Evolutionary conservation across 2,329 filamentous ascomycete genomes (phyloP), one percentile per base, ranked within the genome.

Genomic region (Chaetomium strumarium): DNA sequence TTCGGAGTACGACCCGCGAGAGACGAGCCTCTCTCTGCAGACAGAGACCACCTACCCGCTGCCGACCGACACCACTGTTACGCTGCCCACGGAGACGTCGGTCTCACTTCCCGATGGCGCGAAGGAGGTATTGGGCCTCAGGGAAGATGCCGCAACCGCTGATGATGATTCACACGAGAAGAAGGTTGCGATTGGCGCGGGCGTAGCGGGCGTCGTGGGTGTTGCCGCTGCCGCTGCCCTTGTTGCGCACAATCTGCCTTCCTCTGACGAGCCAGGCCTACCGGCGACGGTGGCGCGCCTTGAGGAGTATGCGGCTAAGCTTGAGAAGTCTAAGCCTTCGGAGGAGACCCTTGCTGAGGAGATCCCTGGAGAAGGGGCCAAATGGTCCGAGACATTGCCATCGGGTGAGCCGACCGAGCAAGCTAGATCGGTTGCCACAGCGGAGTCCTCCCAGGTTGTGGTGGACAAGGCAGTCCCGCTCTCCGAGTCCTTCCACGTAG

Each of bases 401-500:
- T 49, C 48, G 41, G 44, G 31, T 13, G 40, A 10, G 12, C 50
- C 51, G 20, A 31, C 43, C 29, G 50, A 55, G n/a, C 53, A 58
- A 12, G 44, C 49, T 49, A 57, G 52, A 31, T 48, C 58, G 14
- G 34, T n/a, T n/a, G n/a, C 46, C 17, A 51, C 59, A 19, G 41
- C 46, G 40, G 58, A 60, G 30, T 46, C 58, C 20, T 60, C 58
- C 12, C 54, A 60, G 31, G 47, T 59, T 44, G 52, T 49, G 1
- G 55, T 60, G 29, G 60, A 62, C 46, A 50, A 58, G 20, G 48
- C 31, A 8, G 56, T 55, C 46, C 58, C 58, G 45, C 58, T 63
- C 49, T 60, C 63, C n/a, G 62, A 62, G 50, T 63, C 63, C 16
- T 64, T 64, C 58, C 58, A 62, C 46, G 46, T 62, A 12, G 55